phyloP scores from a whole-genome alignment of 2,329 filamentous ascomycete genomes.

The Macroventuria anomochaeta region DNA sequence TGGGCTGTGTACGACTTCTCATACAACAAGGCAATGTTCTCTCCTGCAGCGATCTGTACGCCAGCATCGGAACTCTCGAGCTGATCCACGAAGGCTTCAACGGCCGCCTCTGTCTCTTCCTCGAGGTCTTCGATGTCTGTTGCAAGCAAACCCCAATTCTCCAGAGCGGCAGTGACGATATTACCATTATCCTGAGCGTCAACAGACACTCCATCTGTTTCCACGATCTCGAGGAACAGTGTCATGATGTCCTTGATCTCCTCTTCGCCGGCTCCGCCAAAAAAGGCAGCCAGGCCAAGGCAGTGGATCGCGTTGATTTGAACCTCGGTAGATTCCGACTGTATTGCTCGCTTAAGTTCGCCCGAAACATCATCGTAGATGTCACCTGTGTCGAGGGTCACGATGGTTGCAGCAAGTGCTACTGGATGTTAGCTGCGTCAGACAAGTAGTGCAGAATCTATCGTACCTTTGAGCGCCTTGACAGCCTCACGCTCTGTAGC shows the following conservation, averaged over 20 bases:
- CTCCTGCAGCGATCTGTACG: conserved; percentile 78
- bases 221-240: conserved; percentile 77
- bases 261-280: conserved; percentile 73
- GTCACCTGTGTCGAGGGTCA: conserved; percentile 69
- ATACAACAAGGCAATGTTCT: conserved; percentile 82
- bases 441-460: neutral
- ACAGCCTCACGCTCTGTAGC: conserved; percentile 72
- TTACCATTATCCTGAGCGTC: conserved; percentile 73
- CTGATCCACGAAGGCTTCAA: conserved; percentile 85
- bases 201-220: conserved; percentile 77
- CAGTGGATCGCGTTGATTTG: conserved; percentile 77
- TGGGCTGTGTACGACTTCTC: conserved; percentile 71
- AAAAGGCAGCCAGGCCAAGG: conserved; percentile 74
- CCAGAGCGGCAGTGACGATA: conserved; percentile 76
- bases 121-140: conserved; percentile 79
- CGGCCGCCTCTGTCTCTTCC: conserved; percentile 71
- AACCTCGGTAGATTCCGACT: conserved; percentile 67
- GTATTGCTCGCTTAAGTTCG: conserved; percentile 67
- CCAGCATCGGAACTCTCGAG: conserved; percentile 74
- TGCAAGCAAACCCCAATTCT: conserved; percentile 81
- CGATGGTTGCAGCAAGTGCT: conserved; percentile 72
- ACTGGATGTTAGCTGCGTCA: conserved; percentile 20
- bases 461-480: conserved; percentile 68
- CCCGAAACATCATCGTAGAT: conserved; percentile 69
- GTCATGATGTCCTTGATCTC: conserved; percentile 75